Percentiles rank a stretch among this genome's conserved stretches.
Conservation (phyloP, 805 yeast species). For the Candida krabiensis region DNA sequence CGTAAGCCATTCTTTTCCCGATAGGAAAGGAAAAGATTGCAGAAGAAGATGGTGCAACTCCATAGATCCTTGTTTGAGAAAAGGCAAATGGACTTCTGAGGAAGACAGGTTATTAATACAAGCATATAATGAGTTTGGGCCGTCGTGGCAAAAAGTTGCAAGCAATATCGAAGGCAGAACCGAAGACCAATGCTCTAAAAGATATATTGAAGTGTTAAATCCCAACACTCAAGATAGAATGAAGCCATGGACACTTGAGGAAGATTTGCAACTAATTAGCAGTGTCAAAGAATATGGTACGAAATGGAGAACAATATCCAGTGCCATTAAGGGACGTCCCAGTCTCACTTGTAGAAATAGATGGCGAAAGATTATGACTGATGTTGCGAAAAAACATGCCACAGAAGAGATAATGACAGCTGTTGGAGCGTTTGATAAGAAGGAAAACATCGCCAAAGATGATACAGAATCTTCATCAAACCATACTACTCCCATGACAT, state of each 20-base stretch:
- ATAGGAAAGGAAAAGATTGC: slow-evolving; percentile 76
- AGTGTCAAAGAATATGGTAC: slow-evolving; percentile 76
- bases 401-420: slow-evolving; percentile 53
- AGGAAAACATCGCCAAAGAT: slow-evolving; percentile 1
- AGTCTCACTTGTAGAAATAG: slow-evolving; percentile 88
- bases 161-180: slow-evolving; percentile 78
- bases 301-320: slow-evolving; percentile 82
- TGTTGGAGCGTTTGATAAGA: slow-evolving; percentile 42
- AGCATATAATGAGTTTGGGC: slow-evolving; percentile 69
- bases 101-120: slow-evolving; percentile 69
- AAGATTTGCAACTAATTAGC: slow-evolving; percentile 68
- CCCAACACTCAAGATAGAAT: slow-evolving; percentile 77
- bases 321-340: slow-evolving; percentile 74
- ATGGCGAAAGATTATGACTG: slow-evolving; percentile 84
- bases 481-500: slow-evolving; percentile 3
- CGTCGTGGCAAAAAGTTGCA: slow-evolving; percentile 86
- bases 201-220: slow-evolving; percentile 85
- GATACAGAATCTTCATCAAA: slow-evolving; percentile 4
- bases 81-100: slow-evolving; percentile 83
- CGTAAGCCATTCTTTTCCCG: slow-evolving; percentile 46
- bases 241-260: slow-evolving; percentile 76
- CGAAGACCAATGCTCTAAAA: slow-evolving; percentile 92
- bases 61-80: slow-evolving; percentile 74
- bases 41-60: slow-evolving; percentile 87
- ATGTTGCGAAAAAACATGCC: slow-evolving; percentile 69